These are phyloP conservation scores for Laburnicola sp. DNA, from an alignment of 2,329 filamentous ascomycete species.

Conservation along the genomic window DNA sequence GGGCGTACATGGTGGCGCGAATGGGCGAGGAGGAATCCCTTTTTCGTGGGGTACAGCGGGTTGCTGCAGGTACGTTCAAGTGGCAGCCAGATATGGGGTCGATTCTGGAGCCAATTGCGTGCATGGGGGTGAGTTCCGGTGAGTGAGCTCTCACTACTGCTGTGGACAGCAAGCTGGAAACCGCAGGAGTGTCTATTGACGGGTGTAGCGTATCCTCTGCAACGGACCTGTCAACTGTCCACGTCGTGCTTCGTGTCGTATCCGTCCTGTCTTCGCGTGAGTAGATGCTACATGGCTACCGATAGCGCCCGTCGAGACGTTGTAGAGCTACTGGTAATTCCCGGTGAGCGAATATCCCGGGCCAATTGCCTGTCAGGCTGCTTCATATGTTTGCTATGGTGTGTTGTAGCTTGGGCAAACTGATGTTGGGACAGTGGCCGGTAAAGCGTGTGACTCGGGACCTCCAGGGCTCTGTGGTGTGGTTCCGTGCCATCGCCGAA, in stretches of 20 bases:
- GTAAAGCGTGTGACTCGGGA: background rate
- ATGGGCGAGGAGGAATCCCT: background rate
- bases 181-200: conserved; percentile 11
- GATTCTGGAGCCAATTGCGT: background rate
- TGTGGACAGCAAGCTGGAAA: conserved; percentile 9
- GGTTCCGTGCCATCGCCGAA: background rate
- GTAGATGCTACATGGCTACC: background rate
- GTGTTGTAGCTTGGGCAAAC: too few species aligned
- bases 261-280: background rate
- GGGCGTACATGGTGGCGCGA: background rate
- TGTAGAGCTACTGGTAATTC: background rate
- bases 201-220: conserved; percentile 9
- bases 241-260: conserved; percentile 14
- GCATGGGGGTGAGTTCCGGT: background rate
- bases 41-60: background rate
- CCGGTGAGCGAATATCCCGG: background rate
- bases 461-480: background rate
- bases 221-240: conserved; percentile 29
- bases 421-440: too few species aligned
- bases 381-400: too few species aligned
- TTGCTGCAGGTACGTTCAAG: background rate
- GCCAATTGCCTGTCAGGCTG: too few species aligned
- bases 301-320: background rate
- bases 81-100: background rate
- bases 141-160: conserved; percentile 13